phyloP scores from a whole-genome alignment of 176 grass and related monocot genomes.

The Phoenix roebelenii region DNA sequence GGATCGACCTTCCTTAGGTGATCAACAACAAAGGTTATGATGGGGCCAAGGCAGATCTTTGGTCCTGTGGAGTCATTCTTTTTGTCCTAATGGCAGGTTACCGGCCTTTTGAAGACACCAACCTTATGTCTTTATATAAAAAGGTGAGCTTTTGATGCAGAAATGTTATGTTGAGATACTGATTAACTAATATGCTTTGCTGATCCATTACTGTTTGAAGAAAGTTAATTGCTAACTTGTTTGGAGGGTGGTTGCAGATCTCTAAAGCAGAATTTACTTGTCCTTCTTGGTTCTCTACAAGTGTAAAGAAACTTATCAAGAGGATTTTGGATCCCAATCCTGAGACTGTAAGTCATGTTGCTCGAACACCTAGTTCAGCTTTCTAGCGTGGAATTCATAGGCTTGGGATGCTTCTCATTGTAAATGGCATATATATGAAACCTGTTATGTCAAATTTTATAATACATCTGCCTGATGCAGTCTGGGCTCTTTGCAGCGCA shows the following conservation, averaged over 20 bases:
- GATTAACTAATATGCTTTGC: too few species aligned
- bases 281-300: constrained; percentile 92
- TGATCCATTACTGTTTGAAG: too few species aligned
- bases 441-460: neutral
- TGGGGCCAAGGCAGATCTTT: constrained; percentile 88
- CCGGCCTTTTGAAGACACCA: constrained; percentile 87
- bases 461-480: neutral
- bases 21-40: constrained; percentile 96
- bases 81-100: constrained; percentile 95
- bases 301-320: constrained; percentile 87
- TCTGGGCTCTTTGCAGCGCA: constrained; percentile 47
- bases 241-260: constrained; percentile 45
- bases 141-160: constrained; percentile 37
- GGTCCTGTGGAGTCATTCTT: constrained; percentile 98
- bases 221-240: neutral
- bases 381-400: too few species aligned
- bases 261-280: constrained; percentile 85
- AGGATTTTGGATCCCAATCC: constrained; percentile 87
- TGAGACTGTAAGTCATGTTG: constrained; percentile 38
- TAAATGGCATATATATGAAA: too few species aligned
- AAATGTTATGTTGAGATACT: too few species aligned
- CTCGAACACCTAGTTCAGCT: too few species aligned
- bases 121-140: constrained; percentile 85
- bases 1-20: constrained; percentile 31
- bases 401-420: too few species aligned